Conservation (phyloP, 2,329 filamentous ascomycete genomes). For the Chaetomiaceae sp. region DNA sequence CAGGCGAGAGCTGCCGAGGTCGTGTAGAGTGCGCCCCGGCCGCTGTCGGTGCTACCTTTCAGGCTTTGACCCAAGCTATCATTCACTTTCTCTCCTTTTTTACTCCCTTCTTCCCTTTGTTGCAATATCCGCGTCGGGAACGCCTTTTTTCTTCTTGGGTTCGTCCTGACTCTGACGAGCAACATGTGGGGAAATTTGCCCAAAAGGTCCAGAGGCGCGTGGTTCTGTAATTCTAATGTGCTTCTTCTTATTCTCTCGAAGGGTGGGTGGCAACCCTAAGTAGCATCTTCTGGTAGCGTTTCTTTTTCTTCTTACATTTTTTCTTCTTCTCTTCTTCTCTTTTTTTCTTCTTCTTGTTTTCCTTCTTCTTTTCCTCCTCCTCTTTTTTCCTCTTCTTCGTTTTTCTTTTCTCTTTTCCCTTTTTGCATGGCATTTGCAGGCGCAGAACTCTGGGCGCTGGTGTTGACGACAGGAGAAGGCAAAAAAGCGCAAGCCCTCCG, state of each 20-base stretch:
- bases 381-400: no score
- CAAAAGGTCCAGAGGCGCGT: no score
- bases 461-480: background rate
- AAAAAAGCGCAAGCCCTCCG: background rate
- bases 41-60: constrained; percentile 20
- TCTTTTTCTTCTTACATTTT: no score
- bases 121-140: constrained; percentile 5
- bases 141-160: constrained; percentile 8
- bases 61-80: background rate
- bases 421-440: constrained; percentile 11
- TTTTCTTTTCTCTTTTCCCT: no score
- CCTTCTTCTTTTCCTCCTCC: no score
- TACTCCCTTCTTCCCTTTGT: constrained; percentile 8
- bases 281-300: background rate
- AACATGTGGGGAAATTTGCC: no score
- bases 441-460: background rate
- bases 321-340: no score
- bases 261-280: background rate
- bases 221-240: constrained; percentile 10
- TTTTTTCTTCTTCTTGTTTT: no score
- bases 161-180: background rate
- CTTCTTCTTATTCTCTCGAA: background rate
- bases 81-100: background rate
- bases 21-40: constrained; percentile 28
- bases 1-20: constrained; percentile 29